Base-by-base conservation (phyloP, 495 filamentous ascomycete species). In the Pyrenula massariospora region DNA sequence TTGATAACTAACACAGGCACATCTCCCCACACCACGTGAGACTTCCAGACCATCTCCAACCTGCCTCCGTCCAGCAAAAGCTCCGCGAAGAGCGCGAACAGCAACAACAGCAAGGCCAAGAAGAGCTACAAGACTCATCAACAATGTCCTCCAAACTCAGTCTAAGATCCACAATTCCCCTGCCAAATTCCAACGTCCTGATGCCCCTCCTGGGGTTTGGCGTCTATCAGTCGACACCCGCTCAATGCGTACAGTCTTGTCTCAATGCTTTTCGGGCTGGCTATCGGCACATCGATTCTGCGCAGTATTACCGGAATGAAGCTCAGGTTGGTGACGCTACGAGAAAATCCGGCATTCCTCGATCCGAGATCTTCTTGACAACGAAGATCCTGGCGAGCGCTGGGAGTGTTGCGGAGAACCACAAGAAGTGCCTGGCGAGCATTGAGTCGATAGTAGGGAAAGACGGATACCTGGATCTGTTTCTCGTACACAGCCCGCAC, bases 161-260 rank as follows among this genome's bases (percentile, higher is more conserved):
- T 52, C 68, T 86, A 54, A 71, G 70, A 15, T 78, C 80, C 59
- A 64, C 65, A 24, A 62, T 83, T 42, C 67, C 79, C 55, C 81
- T 88, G 52, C 75, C 75, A 25, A 79, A 79, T 56, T 79, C 75
- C 57, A 50, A 59, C 21, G 65, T 73, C 55, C 71, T 70, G 52
- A 85, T 87, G 50, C 87, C 85, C 24, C 74, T 71, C 53, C 77
- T 91, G n/a, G 86, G 87, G 12, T 89, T 90, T 62, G 86, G 86
- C 48, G 84, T 89, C 62, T 89, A 84, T 66, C 77, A 77, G 53
- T 82, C 80, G 11, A 72, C 72, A 10, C 53, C 66, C 19, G 57
- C 70, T 22, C 71, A 76, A 55, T 84, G 79, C 65, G 70, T 76
- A 15, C 60, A 75, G 23, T 83, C 84, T 3, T 79, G 75, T 59